These are phyloP conservation scores for Panaeolus papilionaceus DNA, from an alignment of 768 basidiomycete species.

Conservation along the genomic window DNA sequence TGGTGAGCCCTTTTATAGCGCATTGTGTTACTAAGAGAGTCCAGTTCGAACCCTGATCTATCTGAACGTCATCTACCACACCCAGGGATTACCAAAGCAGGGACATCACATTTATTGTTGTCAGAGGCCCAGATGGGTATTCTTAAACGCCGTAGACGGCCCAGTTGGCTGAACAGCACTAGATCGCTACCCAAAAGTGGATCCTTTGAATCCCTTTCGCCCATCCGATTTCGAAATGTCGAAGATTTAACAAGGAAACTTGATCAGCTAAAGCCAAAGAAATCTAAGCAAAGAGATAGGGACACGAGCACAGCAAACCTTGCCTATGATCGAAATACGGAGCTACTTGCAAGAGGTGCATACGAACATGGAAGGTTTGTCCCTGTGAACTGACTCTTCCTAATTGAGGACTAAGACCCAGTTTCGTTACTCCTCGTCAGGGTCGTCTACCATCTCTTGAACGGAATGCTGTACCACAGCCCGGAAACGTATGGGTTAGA, in stretches of 20 bases:
- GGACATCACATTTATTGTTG: constrained; percentile 53
- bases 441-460: constrained; percentile 30
- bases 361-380: constrained; percentile 57
- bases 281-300: constrained; percentile 36
- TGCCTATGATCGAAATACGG: constrained; percentile 32
- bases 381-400: neutral
- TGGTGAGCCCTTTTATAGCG: constrained; percentile 35
- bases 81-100: constrained; percentile 49
- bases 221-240: constrained; percentile 44
- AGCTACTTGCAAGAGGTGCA: constrained; percentile 38
- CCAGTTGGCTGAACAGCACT: neutral
- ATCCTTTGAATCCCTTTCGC: constrained; percentile 49
- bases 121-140: constrained; percentile 37
- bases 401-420: neutral
- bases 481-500: constrained; percentile 29
- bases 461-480: constrained; percentile 20
- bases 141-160: constrained; percentile 18
- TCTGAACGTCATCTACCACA: neutral
- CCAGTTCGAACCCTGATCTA: too few species aligned
- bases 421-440: constrained; percentile 19
- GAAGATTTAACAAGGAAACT: constrained; percentile 46
- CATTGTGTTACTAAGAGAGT: neutral
- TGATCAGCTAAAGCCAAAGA: constrained; percentile 43
- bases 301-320: constrained; percentile 54
- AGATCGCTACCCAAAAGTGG: constrained; percentile 26